A percentile compares a stretch with the other conserved stretches of the same genome.
Evolutionary conservation across 345 rosid genomes (phyloP).

Genomic region (Arabidopsis suecica): DNA sequence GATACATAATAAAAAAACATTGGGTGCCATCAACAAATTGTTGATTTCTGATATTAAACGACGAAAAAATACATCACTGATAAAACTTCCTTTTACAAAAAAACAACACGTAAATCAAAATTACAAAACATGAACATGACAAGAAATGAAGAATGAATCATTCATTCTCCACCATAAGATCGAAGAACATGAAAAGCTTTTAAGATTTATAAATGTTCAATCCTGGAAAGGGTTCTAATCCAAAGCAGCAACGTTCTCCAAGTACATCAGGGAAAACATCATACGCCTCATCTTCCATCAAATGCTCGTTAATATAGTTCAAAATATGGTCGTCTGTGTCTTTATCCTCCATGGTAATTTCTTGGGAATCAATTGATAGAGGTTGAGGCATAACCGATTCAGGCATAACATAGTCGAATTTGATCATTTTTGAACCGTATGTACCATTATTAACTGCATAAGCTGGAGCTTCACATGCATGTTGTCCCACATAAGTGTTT

Average conservation of each 20-base stretch:
- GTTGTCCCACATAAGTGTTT: slow-evolving; percentile 48
- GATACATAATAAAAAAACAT: too few species aligned
- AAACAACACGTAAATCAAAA: too few species aligned
- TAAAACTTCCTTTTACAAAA: too few species aligned
- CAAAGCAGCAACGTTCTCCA: too few species aligned
- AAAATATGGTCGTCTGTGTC: neutral
- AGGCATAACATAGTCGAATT: neutral
- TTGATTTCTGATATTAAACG: too few species aligned
- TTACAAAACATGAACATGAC: too few species aligned
- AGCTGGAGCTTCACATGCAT: slow-evolving; percentile 21
- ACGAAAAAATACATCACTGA: too few species aligned
- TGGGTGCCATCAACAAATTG: too few species aligned
- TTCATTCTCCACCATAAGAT: neutral
- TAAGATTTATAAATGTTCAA: too few species aligned
- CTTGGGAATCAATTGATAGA: neutral
- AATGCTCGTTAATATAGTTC: neutral
- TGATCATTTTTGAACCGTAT: slow-evolving; percentile 21
- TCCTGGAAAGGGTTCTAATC: too few species aligned
- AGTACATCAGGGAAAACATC: too few species aligned
- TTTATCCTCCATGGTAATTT: neutral
- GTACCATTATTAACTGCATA: neutral
- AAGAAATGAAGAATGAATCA: neutral
- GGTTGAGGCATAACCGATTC: slow-evolving; percentile 17
- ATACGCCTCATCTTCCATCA: slow-evolving; percentile 13
- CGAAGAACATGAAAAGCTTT: too few species aligned